Evolutionary conservation across 352 stramenopile genomes (phyloP).

Genomic region (Pythium plurisporium): DNA sequence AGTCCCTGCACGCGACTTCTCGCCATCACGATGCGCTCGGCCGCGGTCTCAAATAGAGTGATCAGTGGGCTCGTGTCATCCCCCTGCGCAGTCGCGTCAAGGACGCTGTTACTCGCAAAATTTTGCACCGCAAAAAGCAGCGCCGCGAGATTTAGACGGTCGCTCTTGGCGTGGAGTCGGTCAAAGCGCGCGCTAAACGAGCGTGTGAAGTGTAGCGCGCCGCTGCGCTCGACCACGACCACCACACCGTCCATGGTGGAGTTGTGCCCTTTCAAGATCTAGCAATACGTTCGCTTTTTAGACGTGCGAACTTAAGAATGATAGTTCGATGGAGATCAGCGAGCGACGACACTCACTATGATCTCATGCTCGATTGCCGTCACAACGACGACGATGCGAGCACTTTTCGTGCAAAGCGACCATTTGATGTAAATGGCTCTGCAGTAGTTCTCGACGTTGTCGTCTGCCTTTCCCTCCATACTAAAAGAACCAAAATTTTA

Average conservation of each 20-base stretch:
- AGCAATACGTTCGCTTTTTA: not conserved
- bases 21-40: conserved; percentile 43
- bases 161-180: conserved; percentile 34
- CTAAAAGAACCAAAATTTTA: no score
- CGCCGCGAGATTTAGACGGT: conserved; percentile 58
- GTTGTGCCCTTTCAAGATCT: not conserved
- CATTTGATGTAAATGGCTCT: no score
- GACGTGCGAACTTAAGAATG: no score
- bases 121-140: conserved; percentile 64
- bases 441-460: no score
- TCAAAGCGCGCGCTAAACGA: conserved; percentile 50
- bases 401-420: no score
- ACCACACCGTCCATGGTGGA: conserved; percentile 51
- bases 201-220: conserved; percentile 45
- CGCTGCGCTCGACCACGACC: conserved; percentile 42
- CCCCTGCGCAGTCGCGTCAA: not conserved
- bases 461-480: no score
- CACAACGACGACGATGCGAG: no score
- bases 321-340: no score
- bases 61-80: conserved; percentile 22
- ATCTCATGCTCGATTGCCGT: no score
- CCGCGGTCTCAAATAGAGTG: conserved; percentile 32
- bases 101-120: conserved; percentile 41
- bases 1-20: conserved; percentile 17
- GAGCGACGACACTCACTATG: no score